Evolutionary conservation across 768 basidiomycete species (phyloP).

Genomic region (Rhodotorula sphaerocarpa): DNA sequence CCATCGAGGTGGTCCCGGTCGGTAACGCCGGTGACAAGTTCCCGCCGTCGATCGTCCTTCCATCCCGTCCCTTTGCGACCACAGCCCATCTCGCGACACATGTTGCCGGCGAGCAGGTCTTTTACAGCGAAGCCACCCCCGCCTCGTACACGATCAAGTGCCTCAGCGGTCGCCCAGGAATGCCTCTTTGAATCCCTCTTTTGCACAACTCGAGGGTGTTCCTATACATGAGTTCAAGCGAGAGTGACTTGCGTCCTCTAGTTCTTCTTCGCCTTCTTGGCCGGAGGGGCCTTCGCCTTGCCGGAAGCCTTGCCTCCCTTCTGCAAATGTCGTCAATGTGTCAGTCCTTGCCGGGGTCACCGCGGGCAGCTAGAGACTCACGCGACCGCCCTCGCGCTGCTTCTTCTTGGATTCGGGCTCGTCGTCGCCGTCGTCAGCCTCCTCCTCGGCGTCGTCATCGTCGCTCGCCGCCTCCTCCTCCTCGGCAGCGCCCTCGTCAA

Average conservation of each 20-base stretch:
- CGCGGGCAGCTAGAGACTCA: neutral
- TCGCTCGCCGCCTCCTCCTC: conserved; percentile 1
- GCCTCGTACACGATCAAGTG: neutral
- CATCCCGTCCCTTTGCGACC: neutral
- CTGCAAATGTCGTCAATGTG: neutral
- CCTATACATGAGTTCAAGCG: too few species aligned
- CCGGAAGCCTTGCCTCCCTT: conserved; percentile 13
- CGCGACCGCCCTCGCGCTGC: conserved; percentile 10
- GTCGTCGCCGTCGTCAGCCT: conserved; percentile 10
- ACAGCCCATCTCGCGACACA: conserved; percentile 12
- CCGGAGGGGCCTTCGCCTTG: conserved; percentile 4
- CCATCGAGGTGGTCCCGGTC: too few species aligned
- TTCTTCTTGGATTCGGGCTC: conserved; percentile 20
- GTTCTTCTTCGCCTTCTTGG: conserved; percentile 14
- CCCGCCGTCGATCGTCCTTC: neutral
- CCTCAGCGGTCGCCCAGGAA: neutral
- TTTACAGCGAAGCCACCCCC: neutral
- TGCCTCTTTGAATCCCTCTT: too few species aligned
- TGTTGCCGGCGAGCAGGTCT: neutral
- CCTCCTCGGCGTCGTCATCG: conserved; percentile 6
- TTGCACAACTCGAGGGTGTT: too few species aligned
- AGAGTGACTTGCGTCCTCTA: too few species aligned
- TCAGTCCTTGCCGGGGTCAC: neutral
- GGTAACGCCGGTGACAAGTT: too few species aligned
- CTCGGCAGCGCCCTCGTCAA: neutral